phyloP scores from a whole-genome alignment of 2,329 filamentous ascomycete genomes.

The Parasarocladium wereldwijsianum region DNA sequence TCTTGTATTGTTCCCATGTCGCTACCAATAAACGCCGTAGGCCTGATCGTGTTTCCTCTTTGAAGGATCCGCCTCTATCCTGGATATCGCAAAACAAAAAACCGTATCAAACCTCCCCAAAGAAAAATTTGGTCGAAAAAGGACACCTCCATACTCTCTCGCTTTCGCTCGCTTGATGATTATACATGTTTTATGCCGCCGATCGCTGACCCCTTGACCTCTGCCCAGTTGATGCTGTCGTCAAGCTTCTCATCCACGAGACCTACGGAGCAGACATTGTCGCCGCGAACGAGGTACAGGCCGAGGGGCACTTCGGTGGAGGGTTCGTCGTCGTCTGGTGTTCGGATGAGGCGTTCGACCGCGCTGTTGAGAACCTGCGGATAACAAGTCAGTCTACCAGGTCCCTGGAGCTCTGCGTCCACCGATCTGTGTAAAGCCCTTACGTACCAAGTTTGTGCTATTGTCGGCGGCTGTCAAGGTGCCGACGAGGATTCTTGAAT shows the following conservation, averaged over 20 bases:
- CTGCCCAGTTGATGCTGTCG: slow-evolving; percentile 78
- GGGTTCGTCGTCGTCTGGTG: slow-evolving; percentile 66
- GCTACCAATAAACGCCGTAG: background rate
- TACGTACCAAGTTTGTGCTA: slow-evolving; percentile 65
- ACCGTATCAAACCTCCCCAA: background rate
- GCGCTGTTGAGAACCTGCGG: slow-evolving; percentile 62
- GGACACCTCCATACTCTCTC: no score
- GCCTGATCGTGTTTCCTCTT: background rate
- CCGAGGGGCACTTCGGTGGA: slow-evolving; percentile 73
- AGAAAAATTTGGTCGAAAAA: no score
- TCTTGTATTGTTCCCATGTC: no score
- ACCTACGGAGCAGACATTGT: slow-evolving; percentile 85
- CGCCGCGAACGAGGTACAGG: slow-evolving; percentile 81
- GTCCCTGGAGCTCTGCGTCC: background rate
- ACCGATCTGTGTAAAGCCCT: background rate
- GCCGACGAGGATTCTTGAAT: slow-evolving; percentile 76
- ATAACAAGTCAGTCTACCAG: background rate
- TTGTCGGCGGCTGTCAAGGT: slow-evolving; percentile 78
- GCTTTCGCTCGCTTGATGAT: slow-evolving; percentile 12
- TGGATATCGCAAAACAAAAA: background rate
- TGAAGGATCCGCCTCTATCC: background rate
- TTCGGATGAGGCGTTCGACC: slow-evolving; percentile 79
- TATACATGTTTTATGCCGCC: slow-evolving; percentile 68
- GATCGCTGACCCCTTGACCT: slow-evolving; percentile 74
- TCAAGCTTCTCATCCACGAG: slow-evolving; percentile 84